Conservation (phyloP, 2,329 filamentous ascomycete genomes). For the Westerdykella ornata region DNA sequence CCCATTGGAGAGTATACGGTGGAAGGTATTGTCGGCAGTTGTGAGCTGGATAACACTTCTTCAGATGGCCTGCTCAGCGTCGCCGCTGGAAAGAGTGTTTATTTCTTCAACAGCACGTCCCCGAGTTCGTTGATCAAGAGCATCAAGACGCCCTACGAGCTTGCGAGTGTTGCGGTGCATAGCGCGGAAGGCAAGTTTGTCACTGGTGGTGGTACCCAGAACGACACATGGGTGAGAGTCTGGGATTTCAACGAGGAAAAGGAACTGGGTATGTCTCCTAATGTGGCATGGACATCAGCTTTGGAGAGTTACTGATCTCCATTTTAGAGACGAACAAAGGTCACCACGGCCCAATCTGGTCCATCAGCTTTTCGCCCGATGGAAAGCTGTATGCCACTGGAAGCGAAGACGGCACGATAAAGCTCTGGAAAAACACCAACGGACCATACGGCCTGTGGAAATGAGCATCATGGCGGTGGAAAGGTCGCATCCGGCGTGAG, state of each 20-base stretch:
- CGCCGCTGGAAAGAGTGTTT: slow-evolving; percentile 87
- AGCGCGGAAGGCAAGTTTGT: slow-evolving; percentile 74
- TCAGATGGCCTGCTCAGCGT: slow-evolving; percentile 75
- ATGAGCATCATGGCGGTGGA: slow-evolving; percentile 20
- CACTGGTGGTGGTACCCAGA: slow-evolving; percentile 70
- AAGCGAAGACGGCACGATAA: slow-evolving; percentile 96
- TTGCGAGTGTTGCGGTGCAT: slow-evolving; percentile 86
- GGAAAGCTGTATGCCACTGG: slow-evolving; percentile 94
- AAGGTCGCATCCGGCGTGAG: not conserved
- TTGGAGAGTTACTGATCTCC: slow-evolving; percentile 2
- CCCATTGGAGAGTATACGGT: slow-evolving; percentile 71
- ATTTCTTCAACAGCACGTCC: slow-evolving; percentile 75
- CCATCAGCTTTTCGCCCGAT: slow-evolving; percentile 86
- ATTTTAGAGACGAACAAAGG: slow-evolving; percentile 80
- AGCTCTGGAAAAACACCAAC: slow-evolving; percentile 68
- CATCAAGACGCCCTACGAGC: slow-evolving; percentile 71
- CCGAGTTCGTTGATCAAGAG: slow-evolving; percentile 70
- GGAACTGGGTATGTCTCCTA: slow-evolving; percentile 58
- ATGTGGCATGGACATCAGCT: not conserved
- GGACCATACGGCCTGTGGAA: slow-evolving; percentile 62
- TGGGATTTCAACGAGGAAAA: slow-evolving; percentile 79
- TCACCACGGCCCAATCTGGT: slow-evolving; percentile 97
- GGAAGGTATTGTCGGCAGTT: slow-evolving; percentile 81
- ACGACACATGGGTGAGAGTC: slow-evolving; percentile 91
- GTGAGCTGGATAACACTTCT: slow-evolving; percentile 64